Conservation (phyloP, 1,139 yeast species). For the Saccharomycopsis phalli region DNA sequence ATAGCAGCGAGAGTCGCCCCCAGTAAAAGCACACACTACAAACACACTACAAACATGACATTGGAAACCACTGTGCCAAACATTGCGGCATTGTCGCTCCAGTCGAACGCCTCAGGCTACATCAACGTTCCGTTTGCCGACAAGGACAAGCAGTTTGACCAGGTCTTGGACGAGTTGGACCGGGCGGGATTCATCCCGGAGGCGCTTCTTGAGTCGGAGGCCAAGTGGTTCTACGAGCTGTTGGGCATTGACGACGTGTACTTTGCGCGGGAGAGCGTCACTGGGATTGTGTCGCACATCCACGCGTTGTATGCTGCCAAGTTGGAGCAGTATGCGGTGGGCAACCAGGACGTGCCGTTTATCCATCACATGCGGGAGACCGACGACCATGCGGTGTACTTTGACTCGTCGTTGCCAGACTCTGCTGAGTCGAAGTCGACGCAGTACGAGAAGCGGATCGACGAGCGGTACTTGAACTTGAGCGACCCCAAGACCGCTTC, state of each 20-base stretch:
- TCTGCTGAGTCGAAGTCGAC: slow-evolving; percentile 32
- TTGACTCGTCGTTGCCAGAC: slow-evolving; percentile 47
- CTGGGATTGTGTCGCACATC: slow-evolving; percentile 72
- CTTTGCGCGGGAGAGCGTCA: slow-evolving; percentile 78
- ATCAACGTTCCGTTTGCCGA: slow-evolving; percentile 70
- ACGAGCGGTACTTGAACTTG: slow-evolving; percentile 61
- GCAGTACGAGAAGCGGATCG: slow-evolving; percentile 60
- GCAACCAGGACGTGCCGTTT: slow-evolving; percentile 41
- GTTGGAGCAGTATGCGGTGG: slow-evolving; percentile 72
- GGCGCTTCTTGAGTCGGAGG: slow-evolving; percentile 72
- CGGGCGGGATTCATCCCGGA: slow-evolving; percentile 87
- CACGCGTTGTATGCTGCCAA: slow-evolving; percentile 89
- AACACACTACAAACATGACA: background rate
- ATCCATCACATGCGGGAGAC: slow-evolving; percentile 70
- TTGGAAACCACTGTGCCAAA: slow-evolving; percentile 8
- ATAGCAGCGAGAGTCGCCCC: too few relatives aligned
- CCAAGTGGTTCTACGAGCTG: slow-evolving; percentile 80
- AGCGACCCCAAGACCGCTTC: slow-evolving; percentile 29
- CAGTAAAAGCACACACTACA: too few relatives aligned
- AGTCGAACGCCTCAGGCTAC: slow-evolving; percentile 43
- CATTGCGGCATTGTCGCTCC: slow-evolving; percentile 18
- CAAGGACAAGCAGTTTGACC: slow-evolving; percentile 70
- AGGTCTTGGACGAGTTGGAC: slow-evolving; percentile 76
- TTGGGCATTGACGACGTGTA: slow-evolving; percentile 90
- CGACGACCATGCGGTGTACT: slow-evolving; percentile 85